These are phyloP conservation scores for Colletotrichum theobromicola DNA, from an alignment of 2,329 filamentous ascomycete genomes.

Conservation along the genomic window DNA sequence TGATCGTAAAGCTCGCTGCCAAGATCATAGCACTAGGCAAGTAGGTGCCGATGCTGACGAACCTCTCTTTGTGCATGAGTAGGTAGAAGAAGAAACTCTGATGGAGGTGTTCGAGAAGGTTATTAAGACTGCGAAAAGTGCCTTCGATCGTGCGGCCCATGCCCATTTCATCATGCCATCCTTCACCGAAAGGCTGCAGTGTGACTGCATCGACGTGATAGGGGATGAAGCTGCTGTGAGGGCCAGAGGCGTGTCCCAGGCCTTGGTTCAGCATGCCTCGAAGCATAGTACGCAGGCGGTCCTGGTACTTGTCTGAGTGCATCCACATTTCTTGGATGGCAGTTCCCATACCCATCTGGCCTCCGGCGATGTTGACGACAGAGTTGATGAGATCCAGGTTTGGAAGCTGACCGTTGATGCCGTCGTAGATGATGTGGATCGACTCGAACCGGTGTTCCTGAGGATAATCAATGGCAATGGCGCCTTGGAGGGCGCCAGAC, in stretches of 20 bases:
- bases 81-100: constrained; percentile 99
- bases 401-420: constrained; percentile 91
- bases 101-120: constrained; percentile 93
- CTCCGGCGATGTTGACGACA: constrained; percentile 82
- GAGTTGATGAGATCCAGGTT: constrained; percentile 97
- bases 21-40: constrained; percentile 97
- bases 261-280: constrained; percentile 93
- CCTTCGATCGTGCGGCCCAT: constrained; percentile 90
- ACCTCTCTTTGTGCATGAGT: constrained; percentile 87
- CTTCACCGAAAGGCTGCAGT: constrained; percentile 84
- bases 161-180: constrained; percentile 98
- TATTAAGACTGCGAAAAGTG: constrained; percentile 92
- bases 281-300: constrained; percentile 86
- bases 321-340: constrained; percentile 86
- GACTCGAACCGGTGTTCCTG: constrained; percentile 85
- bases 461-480: constrained; percentile 91
- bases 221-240: constrained; percentile 95
- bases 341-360: constrained; percentile 89
- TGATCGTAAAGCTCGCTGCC: constrained; percentile 93
- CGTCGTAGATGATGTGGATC: constrained; percentile 92
- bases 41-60: constrained; percentile 98
- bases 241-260: constrained; percentile 84
- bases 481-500: constrained; percentile 90
- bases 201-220: constrained; percentile 98
- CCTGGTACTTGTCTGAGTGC: constrained; percentile 77